phyloP scores from a whole-genome alignment of 352 stramenopile genomes.

The Pythium plurisporium region DNA sequence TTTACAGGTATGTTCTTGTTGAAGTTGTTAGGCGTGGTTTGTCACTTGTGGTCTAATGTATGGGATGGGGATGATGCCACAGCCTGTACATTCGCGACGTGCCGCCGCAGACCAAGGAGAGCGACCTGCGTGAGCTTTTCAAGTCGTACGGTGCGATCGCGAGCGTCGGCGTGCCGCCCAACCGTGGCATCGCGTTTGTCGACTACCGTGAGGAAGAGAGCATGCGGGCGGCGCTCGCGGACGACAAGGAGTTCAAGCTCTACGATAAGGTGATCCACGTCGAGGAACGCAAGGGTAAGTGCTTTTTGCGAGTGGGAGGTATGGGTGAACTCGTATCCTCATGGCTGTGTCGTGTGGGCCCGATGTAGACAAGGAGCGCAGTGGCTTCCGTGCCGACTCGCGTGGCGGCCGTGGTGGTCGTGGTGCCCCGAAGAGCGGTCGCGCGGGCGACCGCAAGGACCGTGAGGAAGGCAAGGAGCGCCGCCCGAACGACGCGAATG shows the following conservation, averaged over 20 bases:
- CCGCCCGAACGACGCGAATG: slow-evolving; percentile 15
- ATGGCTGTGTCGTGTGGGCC: no score
- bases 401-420: slow-evolving; percentile 45
- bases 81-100: slow-evolving; percentile 82
- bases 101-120: slow-evolving; percentile 64
- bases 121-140: slow-evolving; percentile 77
- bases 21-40: neutral
- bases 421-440: slow-evolving; percentile 42
- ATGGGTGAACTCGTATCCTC: neutral
- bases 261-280: slow-evolving; percentile 74
- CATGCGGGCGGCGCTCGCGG: slow-evolving; percentile 66
- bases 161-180: slow-evolving; percentile 49
- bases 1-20: slow-evolving; percentile 27
- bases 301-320: neutral
- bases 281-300: slow-evolving; percentile 68
- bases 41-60: neutral
- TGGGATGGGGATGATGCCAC: neutral
- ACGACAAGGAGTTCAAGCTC: slow-evolving; percentile 64
- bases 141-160: slow-evolving; percentile 72
- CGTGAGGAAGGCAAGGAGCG: slow-evolving; percentile 54
- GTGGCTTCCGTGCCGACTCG: slow-evolving; percentile 48
- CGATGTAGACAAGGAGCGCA: slow-evolving; percentile 36
- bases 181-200: slow-evolving; percentile 77
- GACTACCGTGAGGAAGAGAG: slow-evolving; percentile 77
- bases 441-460: slow-evolving; percentile 55